Evolutionary conservation across 352 stramenopile species (phyloP), one percentile per base, ranked within the genome.

Genomic region (Elongisporangium senticosum): DNA sequence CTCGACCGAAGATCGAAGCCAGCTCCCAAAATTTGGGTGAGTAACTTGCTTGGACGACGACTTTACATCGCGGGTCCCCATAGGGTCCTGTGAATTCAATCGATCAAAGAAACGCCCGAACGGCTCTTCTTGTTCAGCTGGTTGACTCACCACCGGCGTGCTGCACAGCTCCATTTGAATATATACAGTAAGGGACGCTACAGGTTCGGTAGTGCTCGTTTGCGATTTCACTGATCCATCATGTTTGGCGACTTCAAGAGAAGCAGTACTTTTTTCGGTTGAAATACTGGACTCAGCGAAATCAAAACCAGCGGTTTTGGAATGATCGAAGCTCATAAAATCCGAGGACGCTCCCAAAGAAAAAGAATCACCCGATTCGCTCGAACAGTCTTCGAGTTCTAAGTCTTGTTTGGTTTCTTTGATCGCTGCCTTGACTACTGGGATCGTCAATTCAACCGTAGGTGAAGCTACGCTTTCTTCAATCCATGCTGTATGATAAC

Each of bases 101-200:
- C 77, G 63, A 23, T 80, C 58, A 15, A 86, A 23, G 49, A 86
- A 68, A 24, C 62, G 62, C 71, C 86, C 59, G 58, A 85, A 68
- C 52, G 81, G 62, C 23, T 84, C 61, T 14, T 77, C 63, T 5
- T 71, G 68, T 48, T 58, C 49, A 51, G 54, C 20, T 17, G 47
- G 7, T 61, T 20, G 52, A 55, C 57, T 48, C 56, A 51, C 21
- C 4, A 24, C 61, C 13, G 55, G 56, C 8, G 67, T 72, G 7
- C 80, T 74, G 51, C 76, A 89, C 19, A 89, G 23, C 57, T 88
- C 79, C 79, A 91, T 90, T 61, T 93, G 83, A 53, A 93, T 93
- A 58, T 87, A 43, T 17, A 43, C 33, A 17, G 33, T 43, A 43
- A 43, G 33, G 33, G 11, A 7, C 1, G 33, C 17, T 43, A 93